A percentile compares a stretch with the other conserved stretches of the same genome.
Conservation (phyloP, 2,329 filamentous ascomycete species). For the Colletotrichum eleusines region DNA sequence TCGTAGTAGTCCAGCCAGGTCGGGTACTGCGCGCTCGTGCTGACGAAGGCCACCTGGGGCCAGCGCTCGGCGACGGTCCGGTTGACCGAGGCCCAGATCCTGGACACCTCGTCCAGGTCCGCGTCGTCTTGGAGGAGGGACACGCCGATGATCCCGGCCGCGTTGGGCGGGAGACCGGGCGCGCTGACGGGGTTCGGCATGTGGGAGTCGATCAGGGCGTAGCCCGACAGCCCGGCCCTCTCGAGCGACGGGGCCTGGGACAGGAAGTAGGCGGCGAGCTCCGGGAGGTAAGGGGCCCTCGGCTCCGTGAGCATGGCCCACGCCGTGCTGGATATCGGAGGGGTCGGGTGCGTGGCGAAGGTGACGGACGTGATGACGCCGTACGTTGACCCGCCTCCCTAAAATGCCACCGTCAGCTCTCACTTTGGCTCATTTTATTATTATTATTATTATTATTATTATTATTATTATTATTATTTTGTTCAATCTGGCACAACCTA, state of each 20-base stretch:
- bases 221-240: constrained; percentile 64
- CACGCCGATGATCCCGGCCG: constrained; percentile 52
- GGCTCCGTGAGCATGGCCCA: constrained; percentile 45
- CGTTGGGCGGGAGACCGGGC: constrained; percentile 44
- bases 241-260: constrained; percentile 60
- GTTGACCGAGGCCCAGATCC: constrained; percentile 52
- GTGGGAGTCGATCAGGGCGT: constrained; percentile 49
- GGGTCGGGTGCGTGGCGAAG: constrained; percentile 62
- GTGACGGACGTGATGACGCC: constrained; percentile 71
- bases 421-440: not conserved
- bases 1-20: constrained; percentile 55
- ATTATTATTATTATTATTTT: too few species aligned
- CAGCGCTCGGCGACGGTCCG: constrained; percentile 54
- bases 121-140: constrained; percentile 54
- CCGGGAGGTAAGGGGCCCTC: constrained; percentile 56
- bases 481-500: constrained; percentile 49
- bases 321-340: constrained; percentile 47
- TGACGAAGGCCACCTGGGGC: constrained; percentile 46
- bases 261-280: constrained; percentile 61
- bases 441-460: too few species aligned
- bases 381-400: constrained; percentile 72
- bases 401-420: not conserved
- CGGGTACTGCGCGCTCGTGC: constrained; percentile 26
- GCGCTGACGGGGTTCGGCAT: constrained; percentile 54
- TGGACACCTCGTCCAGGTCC: constrained; percentile 45